Base-by-base conservation (phyloP, 1,284 basidiomycete genomes). In the Athelia psychrophila region DNA sequence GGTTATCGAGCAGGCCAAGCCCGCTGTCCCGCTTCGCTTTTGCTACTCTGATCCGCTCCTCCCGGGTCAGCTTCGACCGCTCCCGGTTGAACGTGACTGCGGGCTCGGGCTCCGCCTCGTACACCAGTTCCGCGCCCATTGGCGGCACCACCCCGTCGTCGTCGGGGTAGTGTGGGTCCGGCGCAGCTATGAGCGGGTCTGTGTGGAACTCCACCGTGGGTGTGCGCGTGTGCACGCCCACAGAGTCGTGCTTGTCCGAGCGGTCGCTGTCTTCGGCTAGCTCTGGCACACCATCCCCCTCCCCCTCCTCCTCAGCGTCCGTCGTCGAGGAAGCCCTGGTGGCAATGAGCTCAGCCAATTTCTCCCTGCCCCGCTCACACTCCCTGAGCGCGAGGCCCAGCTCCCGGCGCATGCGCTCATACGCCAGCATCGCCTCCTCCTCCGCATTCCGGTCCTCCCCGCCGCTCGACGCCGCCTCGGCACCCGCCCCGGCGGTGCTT, bases 71-170 rank as follows among this genome's bases (percentile, higher is more conserved):
- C 65, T 77, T 86, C 15, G 83, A 80, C 51, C 79, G 75, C 59
- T 83, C 80, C 24, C 85, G 70, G 44, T 65, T 63, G 56, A 80
- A 84, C 20, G 58, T 51, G 1, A 64, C 69, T 0, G 62, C 66
- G 38, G 52, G 61, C 1, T 69, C 76, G 3, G 81, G 68, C 3
- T 88, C 85, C 3, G 79, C 80, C 62, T 91, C 88, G 59, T 82
- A 92, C 19, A 92, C 87, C 61, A 89, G 86, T 59, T 91, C 88
- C 44, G 81, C 75, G 6, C 87, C 87, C 0, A 75, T 77, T 5
- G 79, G 76, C 0, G 83, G 81, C 1, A 87, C 68, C n/a, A n/a
- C n/a, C n/a, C n/a, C n/a, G n/a, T n/a, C n/a, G n/a, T n/a, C n/a
- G n/a, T n/a, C n/a, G n/a, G n/a, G n/a, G n/a, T n/a, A n/a, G 54